Conservation (phyloP, 192 early-diverging fungal species). For the Rhizophagus clarus region DNA sequence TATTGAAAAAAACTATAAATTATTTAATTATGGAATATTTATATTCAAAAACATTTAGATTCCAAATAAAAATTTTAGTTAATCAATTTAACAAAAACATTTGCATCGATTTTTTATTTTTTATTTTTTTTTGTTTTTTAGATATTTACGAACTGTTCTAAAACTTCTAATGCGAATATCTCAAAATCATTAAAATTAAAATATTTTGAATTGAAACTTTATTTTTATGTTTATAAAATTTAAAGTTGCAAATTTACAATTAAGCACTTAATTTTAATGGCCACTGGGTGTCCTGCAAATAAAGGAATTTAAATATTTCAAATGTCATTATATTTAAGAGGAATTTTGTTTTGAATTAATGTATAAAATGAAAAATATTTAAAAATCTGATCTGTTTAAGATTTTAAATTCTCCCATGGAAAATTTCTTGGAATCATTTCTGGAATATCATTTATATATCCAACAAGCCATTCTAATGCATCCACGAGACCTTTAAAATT, state of each 20-base stretch:
- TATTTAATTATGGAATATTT: not conserved
- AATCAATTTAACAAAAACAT: not conserved
- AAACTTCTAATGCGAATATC: too few relatives aligned
- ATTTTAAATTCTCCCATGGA: slow-evolving; percentile 47
- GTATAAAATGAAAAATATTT: too few relatives aligned
- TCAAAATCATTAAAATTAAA: too few relatives aligned
- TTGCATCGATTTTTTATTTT: not conserved
- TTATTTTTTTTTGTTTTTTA: not conserved
- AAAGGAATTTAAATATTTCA: too few relatives aligned
- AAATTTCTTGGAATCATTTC: slow-evolving; percentile 50
- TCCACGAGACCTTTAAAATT: slow-evolving; percentile 40
- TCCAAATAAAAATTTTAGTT: not conserved
- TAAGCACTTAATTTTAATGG: too few relatives aligned
- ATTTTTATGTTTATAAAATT: too few relatives aligned
- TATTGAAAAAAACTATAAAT: not conserved
- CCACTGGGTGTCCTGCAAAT: too few relatives aligned
- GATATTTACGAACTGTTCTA: too few relatives aligned
- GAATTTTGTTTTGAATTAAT: too few relatives aligned
- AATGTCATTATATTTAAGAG: too few relatives aligned
- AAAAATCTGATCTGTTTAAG: not conserved
- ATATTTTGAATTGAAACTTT: too few relatives aligned
- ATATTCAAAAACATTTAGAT: not conserved
- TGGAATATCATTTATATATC: slow-evolving; percentile 43
- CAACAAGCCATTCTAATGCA: slow-evolving; percentile 48
- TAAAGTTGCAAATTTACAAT: too few relatives aligned